These are phyloP conservation scores for Dysphania ambrosioides DNA, from an alignment of 148 eudicot genomes.

Conservation along the genomic window DNA sequence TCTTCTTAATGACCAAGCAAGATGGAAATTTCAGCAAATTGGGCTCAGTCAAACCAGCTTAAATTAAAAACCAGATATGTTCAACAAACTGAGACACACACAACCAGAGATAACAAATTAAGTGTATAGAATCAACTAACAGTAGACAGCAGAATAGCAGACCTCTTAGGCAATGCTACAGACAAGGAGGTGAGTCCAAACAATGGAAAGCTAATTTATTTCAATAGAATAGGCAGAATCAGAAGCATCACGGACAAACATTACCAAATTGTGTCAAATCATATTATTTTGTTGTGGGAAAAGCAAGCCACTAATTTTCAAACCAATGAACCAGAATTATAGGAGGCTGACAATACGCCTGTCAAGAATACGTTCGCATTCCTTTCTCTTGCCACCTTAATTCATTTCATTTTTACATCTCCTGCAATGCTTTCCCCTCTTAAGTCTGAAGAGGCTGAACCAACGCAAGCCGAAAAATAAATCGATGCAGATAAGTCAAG, in stretches of 20 bases:
- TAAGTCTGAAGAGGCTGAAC: too few species aligned
- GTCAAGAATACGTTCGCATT: too few species aligned
- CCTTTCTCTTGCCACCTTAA: too few species aligned
- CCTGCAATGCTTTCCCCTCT: neutral
- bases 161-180: neutral
- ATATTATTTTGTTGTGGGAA: too few species aligned
- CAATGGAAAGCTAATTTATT: neutral
- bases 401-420: too few species aligned
- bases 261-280: neutral
- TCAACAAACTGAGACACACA: neutral
- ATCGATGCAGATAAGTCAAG: neutral
- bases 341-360: too few species aligned
- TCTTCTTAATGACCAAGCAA: neutral
- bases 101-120: neutral
- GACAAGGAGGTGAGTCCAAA: neutral
- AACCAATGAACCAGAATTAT: too few species aligned
- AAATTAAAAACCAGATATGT: neutral
- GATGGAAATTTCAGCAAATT: neutral
- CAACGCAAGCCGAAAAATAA: neutral
- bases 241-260: neutral
- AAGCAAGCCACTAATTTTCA: too few species aligned
- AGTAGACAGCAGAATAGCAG: neutral
- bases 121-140: neutral
- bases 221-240: neutral
- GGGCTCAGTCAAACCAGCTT: neutral